Percentiles rank a stretch among this genome's conserved stretches.
Conservation (phyloP, 805 yeast species). For the Barnettozyma vustinii region DNA sequence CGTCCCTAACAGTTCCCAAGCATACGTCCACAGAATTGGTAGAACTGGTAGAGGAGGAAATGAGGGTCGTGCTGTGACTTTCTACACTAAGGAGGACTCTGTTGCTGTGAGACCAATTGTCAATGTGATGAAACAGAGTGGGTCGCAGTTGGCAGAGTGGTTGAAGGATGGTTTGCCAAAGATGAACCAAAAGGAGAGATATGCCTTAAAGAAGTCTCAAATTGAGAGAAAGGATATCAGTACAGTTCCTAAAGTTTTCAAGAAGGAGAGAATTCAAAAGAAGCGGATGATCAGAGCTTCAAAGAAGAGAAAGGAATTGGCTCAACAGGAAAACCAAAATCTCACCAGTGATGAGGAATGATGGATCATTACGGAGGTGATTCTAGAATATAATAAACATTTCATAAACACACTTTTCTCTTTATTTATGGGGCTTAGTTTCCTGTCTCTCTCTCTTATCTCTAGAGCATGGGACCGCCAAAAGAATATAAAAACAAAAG, state of each 20-base stretch:
- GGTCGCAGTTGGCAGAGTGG: conserved; percentile 72
- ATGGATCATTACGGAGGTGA: background rate
- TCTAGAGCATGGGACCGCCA: background rate
- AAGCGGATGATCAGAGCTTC: conserved; percentile 73
- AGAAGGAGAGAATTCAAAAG: conserved; percentile 56
- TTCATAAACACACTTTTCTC: conserved; percentile 6
- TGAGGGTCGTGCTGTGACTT: conserved; percentile 81
- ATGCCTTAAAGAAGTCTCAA: conserved; percentile 50
- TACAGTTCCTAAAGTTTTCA: conserved; percentile 71
- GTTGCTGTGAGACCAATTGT: conserved; percentile 73
- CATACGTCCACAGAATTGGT: conserved; percentile 96
- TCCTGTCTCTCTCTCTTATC: background rate
- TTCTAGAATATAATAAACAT: conserved; percentile 2
- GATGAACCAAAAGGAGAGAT: conserved; percentile 57
- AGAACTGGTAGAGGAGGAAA: conserved; percentile 97
- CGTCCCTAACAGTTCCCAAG: conserved; percentile 89
- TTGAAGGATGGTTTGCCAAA: conserved; percentile 65
- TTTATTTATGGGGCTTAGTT: background rate
- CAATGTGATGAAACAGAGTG: conserved; percentile 94
- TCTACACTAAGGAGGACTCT: conserved; percentile 87
- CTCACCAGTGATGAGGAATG: background rate
- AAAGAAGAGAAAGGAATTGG: conserved; percentile 44
- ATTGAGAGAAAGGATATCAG: conserved; percentile 69
- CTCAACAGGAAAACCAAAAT: conserved; percentile 2
- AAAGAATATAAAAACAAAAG: conserved; percentile 2